Evolutionary conservation across 2,329 filamentous ascomycete genomes (phyloP).

Genomic region (Calycina herbarum): DNA sequence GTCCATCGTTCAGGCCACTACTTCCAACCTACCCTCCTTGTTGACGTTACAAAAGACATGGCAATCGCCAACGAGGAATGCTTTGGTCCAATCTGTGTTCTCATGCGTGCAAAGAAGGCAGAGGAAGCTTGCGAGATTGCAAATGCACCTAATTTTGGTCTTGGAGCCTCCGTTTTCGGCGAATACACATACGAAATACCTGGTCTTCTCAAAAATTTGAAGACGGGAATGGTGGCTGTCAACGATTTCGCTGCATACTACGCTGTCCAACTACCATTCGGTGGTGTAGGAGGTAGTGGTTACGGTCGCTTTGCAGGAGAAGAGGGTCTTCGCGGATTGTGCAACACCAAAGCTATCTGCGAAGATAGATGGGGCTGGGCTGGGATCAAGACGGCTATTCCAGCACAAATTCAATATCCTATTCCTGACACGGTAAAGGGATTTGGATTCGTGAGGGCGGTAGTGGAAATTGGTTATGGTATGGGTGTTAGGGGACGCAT

Average conservation of each 20-base stretch:
- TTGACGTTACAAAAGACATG: slow-evolving; percentile 86
- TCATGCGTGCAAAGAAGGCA: slow-evolving; percentile 71
- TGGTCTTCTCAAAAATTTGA: slow-evolving; percentile 65
- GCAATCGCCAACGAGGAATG: slow-evolving; percentile 85
- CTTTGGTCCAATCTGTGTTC: slow-evolving; percentile 85
- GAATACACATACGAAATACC: slow-evolving; percentile 61
- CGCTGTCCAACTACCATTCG: slow-evolving; percentile 91
- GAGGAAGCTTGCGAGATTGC: slow-evolving; percentile 71
- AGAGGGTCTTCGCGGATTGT: slow-evolving; percentile 81
- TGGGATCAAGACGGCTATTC: slow-evolving; percentile 74
- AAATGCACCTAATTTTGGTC: slow-evolving; percentile 81
- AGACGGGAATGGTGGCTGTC: slow-evolving; percentile 86
- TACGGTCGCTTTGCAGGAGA: slow-evolving; percentile 92
- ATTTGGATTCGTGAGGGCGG: slow-evolving; percentile 64
- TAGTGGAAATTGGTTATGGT: slow-evolving; percentile 63
- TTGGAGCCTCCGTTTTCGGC: slow-evolving; percentile 88
- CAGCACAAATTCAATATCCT: slow-evolving; percentile 78
- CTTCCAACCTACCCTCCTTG: slow-evolving; percentile 86
- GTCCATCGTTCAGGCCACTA: slow-evolving; percentile 79
- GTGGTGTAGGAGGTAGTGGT: slow-evolving; percentile 74
- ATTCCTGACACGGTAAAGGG: slow-evolving; percentile 62
- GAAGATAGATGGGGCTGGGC: slow-evolving; percentile 66
- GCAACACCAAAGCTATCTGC: slow-evolving; percentile 86
- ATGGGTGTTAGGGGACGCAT: slow-evolving; percentile 34
- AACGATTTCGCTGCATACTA: slow-evolving; percentile 97